Conservation (phyloP, 768 basidiomycete species). For the Pleurotus giganteus region DNA sequence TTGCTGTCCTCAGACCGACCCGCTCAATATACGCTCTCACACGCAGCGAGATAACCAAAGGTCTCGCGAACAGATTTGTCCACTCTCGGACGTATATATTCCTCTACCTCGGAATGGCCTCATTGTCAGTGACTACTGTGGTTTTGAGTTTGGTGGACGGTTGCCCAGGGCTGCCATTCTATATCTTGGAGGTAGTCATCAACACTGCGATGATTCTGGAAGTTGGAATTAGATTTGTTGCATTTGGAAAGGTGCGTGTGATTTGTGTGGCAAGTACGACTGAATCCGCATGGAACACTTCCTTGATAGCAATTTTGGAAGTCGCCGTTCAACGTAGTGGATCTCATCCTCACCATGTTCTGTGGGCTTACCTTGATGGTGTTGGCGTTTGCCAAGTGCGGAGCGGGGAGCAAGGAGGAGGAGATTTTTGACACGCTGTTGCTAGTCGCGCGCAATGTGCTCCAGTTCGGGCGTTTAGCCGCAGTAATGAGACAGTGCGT, state of each 20-base stretch:
- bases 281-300: conserved; percentile 2
- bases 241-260: conserved; percentile 81
- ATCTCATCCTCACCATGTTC: conserved; percentile 84
- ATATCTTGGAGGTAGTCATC: conserved; percentile 84
- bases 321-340: conserved; percentile 88
- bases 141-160: conserved; percentile 79
- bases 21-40: conserved; percentile 86
- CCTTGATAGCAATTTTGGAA: conserved; percentile 89
- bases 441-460: conserved; percentile 87
- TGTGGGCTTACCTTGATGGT: conserved; percentile 88
- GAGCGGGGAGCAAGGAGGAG: conserved; percentile 82
- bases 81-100: conserved; percentile 86
- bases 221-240: conserved; percentile 87
- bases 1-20: conserved; percentile 46
- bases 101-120: conserved; percentile 87
- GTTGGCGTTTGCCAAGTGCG: conserved; percentile 85
- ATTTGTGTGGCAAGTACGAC: not conserved
- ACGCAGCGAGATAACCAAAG: conserved; percentile 77
- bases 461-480: conserved; percentile 90
- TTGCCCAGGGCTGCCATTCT: conserved; percentile 87
- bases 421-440: conserved; percentile 91
- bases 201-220: conserved; percentile 93
- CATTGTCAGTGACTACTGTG: conserved; percentile 82
- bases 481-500: conserved; percentile 91
- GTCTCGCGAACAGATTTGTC: conserved; percentile 87